phyloP scores from a whole-genome alignment of 495 filamentous ascomycete genomes.

The Halenospora varia region DNA sequence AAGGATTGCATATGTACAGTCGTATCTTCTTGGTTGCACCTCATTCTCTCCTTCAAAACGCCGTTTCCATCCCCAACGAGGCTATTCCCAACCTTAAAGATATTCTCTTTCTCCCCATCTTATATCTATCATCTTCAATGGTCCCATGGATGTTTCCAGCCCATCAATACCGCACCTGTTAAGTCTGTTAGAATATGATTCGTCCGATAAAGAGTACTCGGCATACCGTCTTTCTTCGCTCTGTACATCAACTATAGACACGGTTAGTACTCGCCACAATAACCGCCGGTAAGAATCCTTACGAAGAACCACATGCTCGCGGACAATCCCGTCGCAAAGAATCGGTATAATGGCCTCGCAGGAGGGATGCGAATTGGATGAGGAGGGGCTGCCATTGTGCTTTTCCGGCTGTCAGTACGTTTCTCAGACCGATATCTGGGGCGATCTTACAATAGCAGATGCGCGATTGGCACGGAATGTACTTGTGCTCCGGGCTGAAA shows the following conservation, averaged over 20 bases:
- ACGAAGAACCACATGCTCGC: constrained; percentile 99
- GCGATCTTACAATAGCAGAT: neutral
- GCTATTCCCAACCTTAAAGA: too few species aligned
- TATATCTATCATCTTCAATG: too few species aligned
- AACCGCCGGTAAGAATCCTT: constrained; percentile 29
- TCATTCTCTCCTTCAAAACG: too few species aligned
- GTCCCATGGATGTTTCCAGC: constrained; percentile 98
- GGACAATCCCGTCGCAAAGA: constrained; percentile 78
- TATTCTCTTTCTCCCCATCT: too few species aligned
- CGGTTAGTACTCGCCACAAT: constrained; percentile 5
- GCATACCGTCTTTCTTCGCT: constrained; percentile 80
- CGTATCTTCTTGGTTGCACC: too few species aligned
- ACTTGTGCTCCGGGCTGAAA: neutral
- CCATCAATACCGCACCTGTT: constrained; percentile 68
- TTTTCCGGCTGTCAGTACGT: neutral
- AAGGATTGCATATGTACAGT: too few species aligned
- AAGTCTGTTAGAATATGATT: constrained; percentile 10
- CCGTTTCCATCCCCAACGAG: too few species aligned
- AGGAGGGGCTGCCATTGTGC: neutral
- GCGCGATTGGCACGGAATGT: neutral
- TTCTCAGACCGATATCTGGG: neutral
- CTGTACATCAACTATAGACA: constrained; percentile 81
- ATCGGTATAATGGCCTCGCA: constrained; percentile 72
- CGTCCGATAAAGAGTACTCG: neutral
- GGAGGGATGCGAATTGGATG: constrained; percentile 50